Evolutionary conservation across 345 rosid species (phyloP).

Genomic region (Clausena lansium): DNA sequence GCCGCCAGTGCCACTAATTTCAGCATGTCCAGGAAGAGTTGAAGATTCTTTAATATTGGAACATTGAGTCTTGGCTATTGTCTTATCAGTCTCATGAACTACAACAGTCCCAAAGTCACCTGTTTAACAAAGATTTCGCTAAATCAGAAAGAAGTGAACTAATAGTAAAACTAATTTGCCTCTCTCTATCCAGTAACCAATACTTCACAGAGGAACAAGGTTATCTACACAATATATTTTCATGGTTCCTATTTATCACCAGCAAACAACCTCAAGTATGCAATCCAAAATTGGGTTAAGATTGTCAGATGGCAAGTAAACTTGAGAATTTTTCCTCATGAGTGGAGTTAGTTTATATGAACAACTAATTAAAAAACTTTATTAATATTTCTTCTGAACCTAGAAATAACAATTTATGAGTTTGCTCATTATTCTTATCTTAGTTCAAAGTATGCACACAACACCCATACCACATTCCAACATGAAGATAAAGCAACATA

Average conservation of each 20-base stretch:
- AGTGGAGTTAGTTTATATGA: not conserved
- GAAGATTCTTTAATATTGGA: slow-evolving; percentile 34
- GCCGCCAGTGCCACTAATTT: slow-evolving; percentile 33
- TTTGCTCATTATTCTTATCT: not conserved
- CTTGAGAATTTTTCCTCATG: not conserved
- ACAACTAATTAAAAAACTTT: not conserved
- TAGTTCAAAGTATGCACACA: not conserved
- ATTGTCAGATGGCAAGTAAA: not conserved
- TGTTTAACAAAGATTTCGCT: slow-evolving; percentile 22
- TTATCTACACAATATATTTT: not conserved
- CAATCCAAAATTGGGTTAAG: not conserved
- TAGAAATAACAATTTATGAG: not conserved
- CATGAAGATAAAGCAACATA: not conserved
- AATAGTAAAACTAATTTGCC: not conserved
- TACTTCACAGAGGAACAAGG: not conserved
- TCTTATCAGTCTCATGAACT: slow-evolving; percentile 51
- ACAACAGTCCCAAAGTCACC: slow-evolving; percentile 88
- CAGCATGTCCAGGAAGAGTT: slow-evolving; percentile 29
- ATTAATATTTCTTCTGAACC: not conserved
- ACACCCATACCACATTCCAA: not conserved
- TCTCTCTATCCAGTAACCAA: not conserved
- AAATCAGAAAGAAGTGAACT: not conserved
- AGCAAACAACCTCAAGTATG: not conserved
- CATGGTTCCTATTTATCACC: not conserved
- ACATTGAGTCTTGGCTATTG: slow-evolving; percentile 25